Percentiles rank a stretch among this genome's conserved stretches.
phyloP scores from a whole-genome alignment of 2,329 filamentous ascomycete species.

The Lachnellula occidentalis region DNA sequence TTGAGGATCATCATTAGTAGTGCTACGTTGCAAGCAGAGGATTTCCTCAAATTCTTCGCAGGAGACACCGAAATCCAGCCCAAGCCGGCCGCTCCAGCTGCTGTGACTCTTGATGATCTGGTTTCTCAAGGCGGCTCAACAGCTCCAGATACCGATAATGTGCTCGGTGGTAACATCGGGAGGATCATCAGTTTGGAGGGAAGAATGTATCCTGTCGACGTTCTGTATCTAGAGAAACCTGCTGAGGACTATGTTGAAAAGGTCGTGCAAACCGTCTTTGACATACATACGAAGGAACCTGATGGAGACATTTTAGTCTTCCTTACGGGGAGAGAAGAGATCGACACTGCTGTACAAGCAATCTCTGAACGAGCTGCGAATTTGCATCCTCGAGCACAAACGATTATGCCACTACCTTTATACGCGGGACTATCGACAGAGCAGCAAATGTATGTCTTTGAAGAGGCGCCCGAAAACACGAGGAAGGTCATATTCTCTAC shows the following conservation, averaged over 20 bases:
- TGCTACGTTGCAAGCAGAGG: conserved; percentile 85
- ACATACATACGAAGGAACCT: conserved; percentile 76
- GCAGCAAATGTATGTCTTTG: conserved; percentile 93
- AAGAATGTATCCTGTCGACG: conserved; percentile 81
- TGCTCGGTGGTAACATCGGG: conserved; percentile 39
- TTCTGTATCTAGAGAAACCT: conserved; percentile 72
- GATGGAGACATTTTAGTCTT: conserved; percentile 89
- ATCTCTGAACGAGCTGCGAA: conserved; percentile 66
- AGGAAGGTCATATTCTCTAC: conserved; percentile 91
- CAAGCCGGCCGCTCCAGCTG: conserved; percentile 30
- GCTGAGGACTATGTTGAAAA: conserved; percentile 82
- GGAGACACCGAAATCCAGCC: conserved; percentile 32
- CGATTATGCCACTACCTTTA: conserved; percentile 68
- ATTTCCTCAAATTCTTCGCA: conserved; percentile 74
- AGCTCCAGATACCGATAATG: conserved; percentile 20
- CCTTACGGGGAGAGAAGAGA: conserved; percentile 87
- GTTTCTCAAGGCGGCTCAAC: conserved; percentile 22
- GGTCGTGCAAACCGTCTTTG: conserved; percentile 75
- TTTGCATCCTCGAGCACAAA: conserved; percentile 52
- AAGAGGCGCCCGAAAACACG: conserved; percentile 71
- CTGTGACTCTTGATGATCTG: conserved; percentile 33
- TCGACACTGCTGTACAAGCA: conserved; percentile 74
- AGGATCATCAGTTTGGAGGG: conserved; percentile 81
- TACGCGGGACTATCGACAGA: conserved; percentile 87
- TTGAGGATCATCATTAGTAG: conserved; percentile 87